phyloP scores from a whole-genome alignment of 192 early-diverging fungal species.

The Coemansia asiatica region DNA sequence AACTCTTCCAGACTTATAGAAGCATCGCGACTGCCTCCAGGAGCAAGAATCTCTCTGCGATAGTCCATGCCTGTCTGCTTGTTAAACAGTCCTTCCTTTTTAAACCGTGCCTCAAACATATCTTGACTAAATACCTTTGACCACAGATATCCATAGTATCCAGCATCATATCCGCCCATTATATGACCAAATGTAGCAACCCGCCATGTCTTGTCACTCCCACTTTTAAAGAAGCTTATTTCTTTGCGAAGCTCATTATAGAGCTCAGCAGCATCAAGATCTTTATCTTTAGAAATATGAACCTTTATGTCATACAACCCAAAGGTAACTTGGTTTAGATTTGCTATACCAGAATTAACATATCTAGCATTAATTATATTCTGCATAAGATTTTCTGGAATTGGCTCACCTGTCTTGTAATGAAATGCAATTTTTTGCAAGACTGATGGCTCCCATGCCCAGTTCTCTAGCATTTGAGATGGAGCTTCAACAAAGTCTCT shows the following conservation, averaged over 20 bases:
- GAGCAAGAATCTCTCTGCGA: slow-evolving; percentile 63
- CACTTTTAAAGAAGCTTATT: slow-evolving; percentile 21
- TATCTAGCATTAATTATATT: slow-evolving; percentile 63
- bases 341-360: slow-evolving; percentile 62
- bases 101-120: slow-evolving; percentile 72
- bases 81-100: slow-evolving; percentile 58
- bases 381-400: slow-evolving; percentile 66
- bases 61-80: slow-evolving; percentile 49
- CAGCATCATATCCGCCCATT: no score
- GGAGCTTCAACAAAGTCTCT: slow-evolving; percentile 83
- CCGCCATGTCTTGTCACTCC: slow-evolving; percentile 32
- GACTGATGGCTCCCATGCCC: slow-evolving; percentile 60
- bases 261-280: slow-evolving; percentile 27
- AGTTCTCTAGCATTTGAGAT: slow-evolving; percentile 80
- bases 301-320: slow-evolving; percentile 70
- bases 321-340: slow-evolving; percentile 68
- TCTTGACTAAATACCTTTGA: slow-evolving; percentile 75
- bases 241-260: slow-evolving; percentile 38
- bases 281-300: slow-evolving; percentile 56
- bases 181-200: slow-evolving; percentile 60
- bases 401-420: slow-evolving; percentile 61
- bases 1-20: slow-evolving; percentile 66
- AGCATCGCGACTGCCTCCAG: slow-evolving; percentile 67
- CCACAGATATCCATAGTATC: slow-evolving; percentile 76
- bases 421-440: slow-evolving; percentile 59